Evolutionary conservation across 192 early-diverging fungal species (phyloP), one percentile per base, ranked within the genome.

Genomic region (Coemansia sp.): DNA sequence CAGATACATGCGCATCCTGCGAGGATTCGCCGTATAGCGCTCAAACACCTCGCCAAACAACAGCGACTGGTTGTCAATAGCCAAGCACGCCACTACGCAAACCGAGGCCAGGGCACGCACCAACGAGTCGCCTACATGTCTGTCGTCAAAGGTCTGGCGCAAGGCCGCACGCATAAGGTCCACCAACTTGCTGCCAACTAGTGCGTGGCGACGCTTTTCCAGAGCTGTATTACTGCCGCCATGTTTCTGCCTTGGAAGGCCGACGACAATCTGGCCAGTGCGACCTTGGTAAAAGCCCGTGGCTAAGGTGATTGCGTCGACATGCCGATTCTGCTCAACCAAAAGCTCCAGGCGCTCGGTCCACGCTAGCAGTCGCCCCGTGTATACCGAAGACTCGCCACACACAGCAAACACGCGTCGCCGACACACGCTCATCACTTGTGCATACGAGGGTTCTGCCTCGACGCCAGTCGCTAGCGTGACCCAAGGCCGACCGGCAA

Each of bases 11-110:
- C 40, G 34, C 37, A 22, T 63, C 22, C 44, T 18, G 20, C 11
- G 56, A 1, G 62, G 59, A 7, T 64, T 59, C 7, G 29, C 13
- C n/a, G 41, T 22, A 32, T 69, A 78, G 37, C 53, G 30, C 47
- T 83, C 80, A 64, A 74, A 83, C 8, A 83, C 61, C 3, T 83
- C 80, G 35, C 67, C 61, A 69, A 78, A 83, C 58, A 83, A 49
- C 39, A 74, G 44, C 41, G 38, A 38, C 30, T 53, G 24, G 44
- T 58, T 63, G 29, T 64, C 43, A 15, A 64, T 69, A 35, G 71
- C 75, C 47, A 83, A 11, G 27, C 80, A 78, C 32, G 76, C 80
- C 38, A 74, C 71, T 11, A 67, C 40, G 18, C 80, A 83, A 11
- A 58, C 69, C 30, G 67, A 65, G 7, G 65, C 67, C 40, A 83